Evolutionary conservation across 2,329 filamentous ascomycete genomes (phyloP).

Genomic region (Xylaria sp.): DNA sequence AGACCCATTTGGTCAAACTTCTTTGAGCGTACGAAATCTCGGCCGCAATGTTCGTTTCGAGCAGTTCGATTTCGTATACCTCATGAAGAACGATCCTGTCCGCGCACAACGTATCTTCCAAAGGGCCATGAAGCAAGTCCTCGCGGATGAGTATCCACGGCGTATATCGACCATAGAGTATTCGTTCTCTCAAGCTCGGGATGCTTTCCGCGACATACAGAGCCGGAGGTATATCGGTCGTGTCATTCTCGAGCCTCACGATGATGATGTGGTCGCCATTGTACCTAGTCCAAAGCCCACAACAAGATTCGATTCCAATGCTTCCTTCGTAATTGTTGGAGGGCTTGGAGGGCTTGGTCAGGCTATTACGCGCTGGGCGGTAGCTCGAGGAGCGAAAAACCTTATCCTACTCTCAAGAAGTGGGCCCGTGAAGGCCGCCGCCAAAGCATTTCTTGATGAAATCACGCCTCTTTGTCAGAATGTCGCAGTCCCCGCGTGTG

Average conservation of each 20-base stretch:
- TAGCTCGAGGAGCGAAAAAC: conserved; percentile 25
- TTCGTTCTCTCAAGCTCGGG: conserved; percentile 30
- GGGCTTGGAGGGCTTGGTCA: conserved; percentile 47
- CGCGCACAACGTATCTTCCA: conserved; percentile 37
- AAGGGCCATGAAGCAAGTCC: conserved; percentile 27
- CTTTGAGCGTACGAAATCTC: conserved; percentile 28
- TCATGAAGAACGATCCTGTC: conserved; percentile 25
- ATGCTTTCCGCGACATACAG: conserved; percentile 42
- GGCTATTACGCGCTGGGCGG: conserved; percentile 33
- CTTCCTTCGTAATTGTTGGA: conserved; percentile 45
- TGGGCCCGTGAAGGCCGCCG: conserved; percentile 25
- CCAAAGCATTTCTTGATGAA: conserved; percentile 39
- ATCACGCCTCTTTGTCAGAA: conserved; percentile 41
- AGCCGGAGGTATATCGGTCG: conserved; percentile 34
- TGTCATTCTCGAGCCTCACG: conserved; percentile 37
- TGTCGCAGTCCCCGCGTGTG: conserved; percentile 44
- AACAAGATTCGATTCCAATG: conserved; percentile 32
- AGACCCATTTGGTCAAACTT: conserved; percentile 23
- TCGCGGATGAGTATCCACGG: conserved; percentile 9
- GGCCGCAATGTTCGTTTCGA: conserved; percentile 37
- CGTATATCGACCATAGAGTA: conserved; percentile 18
- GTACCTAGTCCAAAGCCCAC: conserved; percentile 31
- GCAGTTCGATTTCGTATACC: conserved; percentile 33
- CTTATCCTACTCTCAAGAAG: conserved; percentile 34
- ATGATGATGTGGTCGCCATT: conserved; percentile 36